Evolutionary conservation across 164 flowering plant species (phyloP), one percentile per base, ranked within the genome.

Genomic region (Kalanchoe fedtschenkoi): DNA sequence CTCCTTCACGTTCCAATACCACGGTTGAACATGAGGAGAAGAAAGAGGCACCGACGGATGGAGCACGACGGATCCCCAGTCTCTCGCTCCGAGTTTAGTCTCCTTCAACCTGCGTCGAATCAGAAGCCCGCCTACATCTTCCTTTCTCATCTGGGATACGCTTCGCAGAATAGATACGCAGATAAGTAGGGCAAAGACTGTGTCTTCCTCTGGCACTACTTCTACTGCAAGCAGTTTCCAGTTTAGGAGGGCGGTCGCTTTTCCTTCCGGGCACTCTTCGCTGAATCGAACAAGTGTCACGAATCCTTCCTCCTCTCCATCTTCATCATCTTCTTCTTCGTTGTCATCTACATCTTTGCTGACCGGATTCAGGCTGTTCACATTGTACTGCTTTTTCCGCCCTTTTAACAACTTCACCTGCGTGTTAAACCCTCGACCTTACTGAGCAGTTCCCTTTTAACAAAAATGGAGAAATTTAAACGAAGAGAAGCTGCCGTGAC

Each of bases 11-110:
- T 90, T 76, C 90, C 83, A 84, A 70, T 88, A 74, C 99, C 99
- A 93, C 11, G 99, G 97, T 34, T 73, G 81, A 66, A 93, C 72
- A 44, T 82, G 71, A 37, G 83, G 71, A 3, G 83, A 81, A 55
- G 68, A 60, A 33, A 19, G 35, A 6, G 68, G 39, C 8, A 74
- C 21, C 1, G 76, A 72, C 5, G 88, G 83, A 65, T 85, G 82
- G n/a, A 85, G 72, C 0, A 79, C 53, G 2, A 88, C 91, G 6
- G 97, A 93, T 0, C 99, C 96, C 99, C 96, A 93, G 47, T 93
- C 96, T 70, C 91, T 74, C 1, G 61, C 72, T 8, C 99, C 99
- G 3, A 65, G 41, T 67, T 72, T 79, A 16, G 81, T 73, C 74
- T 90, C 95, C 61, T 73, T 85, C 63, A 84, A 51, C 72, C 99